Percentiles rank a stretch among this genome's conserved stretches.
These are phyloP conservation scores for Decorospora gaudefroyi DNA, from an alignment of 2,329 filamentous ascomycete species.

Conservation along the genomic window DNA sequence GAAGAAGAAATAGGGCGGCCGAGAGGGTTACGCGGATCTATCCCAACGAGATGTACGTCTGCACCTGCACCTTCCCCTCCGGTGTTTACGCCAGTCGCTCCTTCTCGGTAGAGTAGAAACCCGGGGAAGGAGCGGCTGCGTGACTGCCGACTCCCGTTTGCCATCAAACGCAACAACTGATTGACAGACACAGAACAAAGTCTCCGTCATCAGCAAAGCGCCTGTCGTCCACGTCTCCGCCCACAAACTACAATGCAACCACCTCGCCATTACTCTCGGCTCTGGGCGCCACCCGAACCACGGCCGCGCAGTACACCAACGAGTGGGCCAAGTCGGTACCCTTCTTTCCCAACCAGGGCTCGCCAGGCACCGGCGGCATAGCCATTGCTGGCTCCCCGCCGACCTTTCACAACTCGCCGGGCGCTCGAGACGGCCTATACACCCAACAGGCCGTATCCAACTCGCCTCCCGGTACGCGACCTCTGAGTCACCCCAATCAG, in stretches of 20 bases:
- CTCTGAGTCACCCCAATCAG: constrained; percentile 55
- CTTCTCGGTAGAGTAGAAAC: background rate
- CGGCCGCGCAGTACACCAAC: constrained; percentile 48
- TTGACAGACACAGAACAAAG: constrained; percentile 41
- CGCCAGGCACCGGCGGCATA: constrained; percentile 48
- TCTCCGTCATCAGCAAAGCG: constrained; percentile 43
- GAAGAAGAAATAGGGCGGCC: constrained; percentile 48
- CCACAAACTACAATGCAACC: constrained; percentile 44
- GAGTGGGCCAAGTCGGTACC: constrained; percentile 55
- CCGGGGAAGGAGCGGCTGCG: constrained; percentile 1
- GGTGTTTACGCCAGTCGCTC: background rate
- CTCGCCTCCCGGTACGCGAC: constrained; percentile 44
- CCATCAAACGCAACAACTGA: constrained; percentile 11
- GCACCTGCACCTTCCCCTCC: background rate
- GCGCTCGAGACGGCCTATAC: constrained; percentile 38
- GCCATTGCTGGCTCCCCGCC: constrained; percentile 54
- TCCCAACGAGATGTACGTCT: constrained; percentile 48
- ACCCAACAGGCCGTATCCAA: constrained; percentile 49
- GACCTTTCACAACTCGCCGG: constrained; percentile 43
- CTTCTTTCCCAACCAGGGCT: constrained; percentile 50
- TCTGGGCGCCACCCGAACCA: constrained; percentile 45
- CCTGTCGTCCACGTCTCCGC: constrained; percentile 44
- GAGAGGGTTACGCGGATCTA: constrained; percentile 49
- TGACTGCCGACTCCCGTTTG: constrained; percentile 5
- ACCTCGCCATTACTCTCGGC: constrained; percentile 48